A percentile compares a stretch with the other conserved stretches of the same genome.
Conservation (phyloP, 148 eudicot genomes). For the Rheum nobile region DNA sequence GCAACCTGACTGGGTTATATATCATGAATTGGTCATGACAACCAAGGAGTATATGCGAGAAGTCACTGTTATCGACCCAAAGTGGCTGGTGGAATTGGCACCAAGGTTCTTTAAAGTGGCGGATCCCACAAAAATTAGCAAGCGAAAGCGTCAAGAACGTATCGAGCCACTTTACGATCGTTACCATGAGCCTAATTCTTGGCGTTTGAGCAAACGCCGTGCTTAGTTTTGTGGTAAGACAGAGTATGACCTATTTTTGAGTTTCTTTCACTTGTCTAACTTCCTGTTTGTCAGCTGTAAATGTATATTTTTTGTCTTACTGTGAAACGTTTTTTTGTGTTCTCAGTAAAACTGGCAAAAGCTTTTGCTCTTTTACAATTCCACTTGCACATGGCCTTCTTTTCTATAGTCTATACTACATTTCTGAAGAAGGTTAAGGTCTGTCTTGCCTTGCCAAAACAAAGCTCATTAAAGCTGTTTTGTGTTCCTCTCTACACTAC, state of each 20-base stretch:
- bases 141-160: conserved; percentile 92
- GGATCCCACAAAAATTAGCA: conserved; percentile 90
- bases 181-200: conserved; percentile 93
- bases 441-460: background rate
- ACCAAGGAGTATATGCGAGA: conserved; percentile 99
- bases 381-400: background rate
- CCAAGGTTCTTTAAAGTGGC: conserved; percentile 85
- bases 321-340: background rate
- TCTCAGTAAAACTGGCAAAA: background rate
- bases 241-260: no score
- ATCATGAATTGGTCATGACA: conserved; percentile 95
- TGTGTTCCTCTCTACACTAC: no score
- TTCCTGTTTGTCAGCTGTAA: no score
- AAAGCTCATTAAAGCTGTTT: background rate
- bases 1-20: conserved; percentile 95
- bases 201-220: conserved; percentile 90
- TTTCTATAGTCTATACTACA: background rate
- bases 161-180: conserved; percentile 90
- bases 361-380: background rate
- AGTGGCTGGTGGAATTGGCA: conserved; percentile 86
- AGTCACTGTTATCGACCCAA: conserved; percentile 71
- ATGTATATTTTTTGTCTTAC: background rate
- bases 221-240: conserved; percentile 29
- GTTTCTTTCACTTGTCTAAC: no score
- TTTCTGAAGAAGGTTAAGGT: background rate